A percentile compares a stretch with the other conserved stretches of the same genome.
Conservation (phyloP, 768 basidiomycete genomes). For the Dacryopinax primogenitus region DNA sequence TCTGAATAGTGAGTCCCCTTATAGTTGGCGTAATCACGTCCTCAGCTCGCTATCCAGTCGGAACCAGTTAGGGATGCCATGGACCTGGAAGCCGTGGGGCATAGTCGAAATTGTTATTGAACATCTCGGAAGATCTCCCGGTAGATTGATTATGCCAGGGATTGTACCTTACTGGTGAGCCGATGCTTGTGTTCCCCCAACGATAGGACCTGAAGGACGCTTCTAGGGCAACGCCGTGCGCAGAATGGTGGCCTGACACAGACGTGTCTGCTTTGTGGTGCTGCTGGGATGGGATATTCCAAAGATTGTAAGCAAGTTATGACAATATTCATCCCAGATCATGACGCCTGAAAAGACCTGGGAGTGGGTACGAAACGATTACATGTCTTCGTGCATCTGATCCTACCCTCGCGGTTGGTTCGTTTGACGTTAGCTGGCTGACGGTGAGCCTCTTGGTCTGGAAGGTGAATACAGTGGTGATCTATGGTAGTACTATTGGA, state of each 20-base stretch:
- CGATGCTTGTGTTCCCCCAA: too few species aligned
- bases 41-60: neutral
- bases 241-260: neutral
- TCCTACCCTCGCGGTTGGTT: neutral
- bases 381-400: constrained; percentile 1
- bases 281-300: neutral
- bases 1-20: neutral
- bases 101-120: neutral
- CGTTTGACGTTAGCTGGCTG: neutral
- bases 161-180: neutral
- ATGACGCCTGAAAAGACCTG: neutral
- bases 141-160: neutral
- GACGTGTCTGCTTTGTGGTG: neutral
- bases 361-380: neutral
- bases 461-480: neutral
- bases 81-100: neutral
- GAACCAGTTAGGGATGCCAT: neutral
- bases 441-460: neutral
- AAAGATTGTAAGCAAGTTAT: neutral
- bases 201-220: too few species aligned
- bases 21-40: neutral
- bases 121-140: neutral
- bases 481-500: neutral
- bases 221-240: neutral
- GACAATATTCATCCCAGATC: neutral